phyloP scores from a whole-genome alignment of 257 asterid genomes.

The Solanum neorickii region DNA sequence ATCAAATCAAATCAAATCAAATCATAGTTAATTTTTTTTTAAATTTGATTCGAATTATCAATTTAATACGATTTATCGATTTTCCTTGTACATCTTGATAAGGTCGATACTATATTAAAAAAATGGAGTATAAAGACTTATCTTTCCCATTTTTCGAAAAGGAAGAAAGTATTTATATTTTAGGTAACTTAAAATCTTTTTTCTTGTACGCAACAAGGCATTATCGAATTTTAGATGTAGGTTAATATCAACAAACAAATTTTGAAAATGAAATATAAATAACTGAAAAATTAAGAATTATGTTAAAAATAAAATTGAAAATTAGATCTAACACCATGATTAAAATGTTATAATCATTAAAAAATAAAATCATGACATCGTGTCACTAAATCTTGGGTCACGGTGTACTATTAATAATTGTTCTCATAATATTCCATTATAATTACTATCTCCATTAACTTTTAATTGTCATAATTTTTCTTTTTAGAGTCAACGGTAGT shows the following conservation, averaged over 20 bases:
- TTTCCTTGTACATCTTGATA: not conserved
- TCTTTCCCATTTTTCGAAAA: not conserved
- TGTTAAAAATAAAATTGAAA: not conserved
- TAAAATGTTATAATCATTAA: not conserved
- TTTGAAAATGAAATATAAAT: not conserved
- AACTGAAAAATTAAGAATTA: not conserved
- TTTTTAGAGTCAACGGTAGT: no score
- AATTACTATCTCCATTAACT: not conserved
- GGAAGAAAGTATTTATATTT: not conserved
- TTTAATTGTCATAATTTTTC: rapidly evolving
- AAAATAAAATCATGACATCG: not conserved
- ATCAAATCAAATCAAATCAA: no score
- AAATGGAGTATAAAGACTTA: not conserved
- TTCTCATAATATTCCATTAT: not conserved
- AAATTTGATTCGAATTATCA: no score
- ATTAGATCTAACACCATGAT: not conserved
- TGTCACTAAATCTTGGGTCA: not conserved
- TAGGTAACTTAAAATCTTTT: not conserved
- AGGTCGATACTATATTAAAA: not conserved
- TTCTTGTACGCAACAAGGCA: not conserved
- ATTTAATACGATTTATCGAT: no score
- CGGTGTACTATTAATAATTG: not conserved
- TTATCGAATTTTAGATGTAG: not conserved
- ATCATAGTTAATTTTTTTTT: no score
- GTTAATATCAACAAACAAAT: not conserved